A percentile compares a stretch with the other conserved stretches of the same genome.
These are phyloP conservation scores for Wickerhamomyces sydowiorum DNA, from an alignment of 805 yeast species.

Conservation along the genomic window DNA sequence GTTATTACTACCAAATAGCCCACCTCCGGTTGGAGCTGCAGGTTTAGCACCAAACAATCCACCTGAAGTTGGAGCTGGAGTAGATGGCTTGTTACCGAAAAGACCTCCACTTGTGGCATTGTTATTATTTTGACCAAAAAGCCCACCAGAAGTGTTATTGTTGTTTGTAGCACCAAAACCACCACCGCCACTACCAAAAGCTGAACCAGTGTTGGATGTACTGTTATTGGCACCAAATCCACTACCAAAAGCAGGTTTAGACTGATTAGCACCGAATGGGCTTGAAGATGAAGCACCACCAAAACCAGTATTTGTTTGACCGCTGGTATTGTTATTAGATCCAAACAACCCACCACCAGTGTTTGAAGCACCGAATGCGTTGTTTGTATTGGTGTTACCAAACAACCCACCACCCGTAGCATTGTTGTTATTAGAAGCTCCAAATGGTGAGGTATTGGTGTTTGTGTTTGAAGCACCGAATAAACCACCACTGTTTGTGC, in stretches of 20 bases:
- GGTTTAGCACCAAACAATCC: constrained; percentile 30
- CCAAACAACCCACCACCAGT: constrained; percentile 36
- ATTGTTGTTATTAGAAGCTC: constrained; percentile 26
- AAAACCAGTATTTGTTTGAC: constrained; percentile 9
- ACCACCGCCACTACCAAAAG: constrained; percentile 10
- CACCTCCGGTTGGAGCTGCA: constrained; percentile 28
- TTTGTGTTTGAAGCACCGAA: constrained; percentile 12
- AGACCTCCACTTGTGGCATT: constrained; percentile 24
- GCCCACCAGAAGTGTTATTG: constrained; percentile 9
- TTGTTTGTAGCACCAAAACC: not conserved
- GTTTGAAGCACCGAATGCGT: constrained; percentile 34
- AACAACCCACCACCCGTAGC: constrained; percentile 17
- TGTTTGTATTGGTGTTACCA: constrained; percentile 11
- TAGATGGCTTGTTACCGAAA: constrained; percentile 31
- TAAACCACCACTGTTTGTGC: constrained; percentile 18
- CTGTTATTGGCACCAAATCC: not conserved
- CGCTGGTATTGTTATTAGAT: constrained; percentile 15
- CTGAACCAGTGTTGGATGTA: constrained; percentile 8
- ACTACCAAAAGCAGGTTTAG: constrained; percentile 8
- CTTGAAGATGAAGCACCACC: too few relatives aligned
- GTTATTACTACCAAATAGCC: constrained; percentile 29
- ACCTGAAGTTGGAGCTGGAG: constrained; percentile 27
- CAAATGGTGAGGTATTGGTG: constrained; percentile 32
- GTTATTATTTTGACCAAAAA: constrained; percentile 15
- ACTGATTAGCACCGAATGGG: constrained; percentile 25